Evolutionary conservation across 2,329 filamentous ascomycete species (phyloP).

Genomic region (Cadophora sp.): DNA sequence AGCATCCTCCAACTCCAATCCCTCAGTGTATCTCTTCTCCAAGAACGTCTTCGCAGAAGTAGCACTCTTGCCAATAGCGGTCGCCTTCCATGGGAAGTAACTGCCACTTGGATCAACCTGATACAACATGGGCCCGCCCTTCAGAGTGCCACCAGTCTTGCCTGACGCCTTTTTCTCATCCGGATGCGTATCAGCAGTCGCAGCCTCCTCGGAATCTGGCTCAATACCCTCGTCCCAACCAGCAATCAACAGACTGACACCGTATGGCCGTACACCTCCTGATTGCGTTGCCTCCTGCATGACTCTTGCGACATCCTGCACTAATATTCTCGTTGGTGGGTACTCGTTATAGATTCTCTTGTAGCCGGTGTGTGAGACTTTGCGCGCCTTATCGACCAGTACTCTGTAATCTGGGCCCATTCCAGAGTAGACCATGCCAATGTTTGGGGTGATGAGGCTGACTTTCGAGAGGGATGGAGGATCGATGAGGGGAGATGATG

Average conservation of each 20-base stretch:
- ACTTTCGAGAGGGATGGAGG: slow-evolving; percentile 95
- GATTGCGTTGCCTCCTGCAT: slow-evolving; percentile 99
- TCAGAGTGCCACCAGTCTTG: slow-evolving; percentile 94
- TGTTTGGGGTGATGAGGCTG: slow-evolving; percentile 97
- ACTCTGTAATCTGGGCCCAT: slow-evolving; percentile 99
- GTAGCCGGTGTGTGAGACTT: slow-evolving; percentile 97
- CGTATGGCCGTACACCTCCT: slow-evolving; percentile 95
- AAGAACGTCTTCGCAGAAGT: slow-evolving; percentile 98
- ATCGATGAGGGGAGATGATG: slow-evolving; percentile 95
- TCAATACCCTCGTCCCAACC: slow-evolving; percentile 98
- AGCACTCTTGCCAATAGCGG: slow-evolving; percentile 97
- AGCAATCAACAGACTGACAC: slow-evolving; percentile 92
- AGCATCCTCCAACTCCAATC: slow-evolving; percentile 94
- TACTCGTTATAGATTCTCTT: slow-evolving; percentile 99
- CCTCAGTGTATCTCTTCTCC: slow-evolving; percentile 98
- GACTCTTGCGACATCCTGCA: slow-evolving; percentile 95
- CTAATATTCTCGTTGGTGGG: slow-evolving; percentile 98
- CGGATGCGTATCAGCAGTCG: slow-evolving; percentile 60
- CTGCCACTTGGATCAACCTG: slow-evolving; percentile 99
- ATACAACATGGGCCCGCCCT: slow-evolving; percentile 96
- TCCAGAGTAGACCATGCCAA: slow-evolving; percentile 99
- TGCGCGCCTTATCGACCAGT: slow-evolving; percentile 95
- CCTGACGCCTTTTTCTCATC: slow-evolving; percentile 77
- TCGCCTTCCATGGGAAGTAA: slow-evolving; percentile 99
- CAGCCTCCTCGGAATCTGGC: slow-evolving; percentile 75